A percentile compares a stretch with the other conserved stretches of the same genome.
These are phyloP conservation scores for Mucor lusitanicus DNA, from an alignment of 371 early-diverging fungal genomes.

Conservation along the genomic window DNA sequence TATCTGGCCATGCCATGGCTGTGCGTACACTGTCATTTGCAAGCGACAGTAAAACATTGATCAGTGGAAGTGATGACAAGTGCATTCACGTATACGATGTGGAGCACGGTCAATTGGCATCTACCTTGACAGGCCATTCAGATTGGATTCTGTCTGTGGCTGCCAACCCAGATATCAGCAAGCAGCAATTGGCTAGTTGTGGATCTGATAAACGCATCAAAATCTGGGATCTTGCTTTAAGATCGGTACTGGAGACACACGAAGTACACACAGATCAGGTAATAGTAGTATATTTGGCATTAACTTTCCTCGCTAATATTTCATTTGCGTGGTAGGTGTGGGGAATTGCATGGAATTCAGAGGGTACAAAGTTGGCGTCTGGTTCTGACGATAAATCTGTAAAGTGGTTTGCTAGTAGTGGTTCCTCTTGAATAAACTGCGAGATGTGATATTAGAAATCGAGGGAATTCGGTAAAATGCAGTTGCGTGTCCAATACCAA, in stretches of 20 bases:
- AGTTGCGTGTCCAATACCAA: background rate
- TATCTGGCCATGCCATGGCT: conserved; percentile 77
- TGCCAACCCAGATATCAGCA: conserved; percentile 66
- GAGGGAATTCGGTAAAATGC: background rate
- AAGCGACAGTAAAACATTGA: conserved; percentile 67
- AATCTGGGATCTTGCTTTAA: conserved; percentile 77
- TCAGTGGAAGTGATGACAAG: conserved; percentile 82
- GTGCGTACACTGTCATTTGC: conserved; percentile 76
- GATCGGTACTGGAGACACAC: conserved; percentile 79
- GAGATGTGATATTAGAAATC: background rate
- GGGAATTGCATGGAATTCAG: conserved; percentile 79
- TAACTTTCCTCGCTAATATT: conserved; percentile 8
- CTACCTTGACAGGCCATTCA: conserved; percentile 74
- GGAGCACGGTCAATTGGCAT: conserved; percentile 74
- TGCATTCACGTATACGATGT: conserved; percentile 84
- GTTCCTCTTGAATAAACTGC: conserved; percentile 30
- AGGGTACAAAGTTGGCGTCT: conserved; percentile 73
- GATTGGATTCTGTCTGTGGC: conserved; percentile 79
- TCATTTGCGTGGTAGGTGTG: conserved; percentile 53
- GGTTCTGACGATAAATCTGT: conserved; percentile 74
- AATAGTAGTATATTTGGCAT: background rate
- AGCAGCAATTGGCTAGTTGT: conserved; percentile 74
- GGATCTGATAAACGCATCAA: conserved; percentile 78
- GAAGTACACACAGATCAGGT: conserved; percentile 79
- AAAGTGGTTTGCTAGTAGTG: conserved; percentile 54